Percentiles rank a stretch among this genome's conserved stretches.
phyloP scores from a whole-genome alignment of 1,284 basidiomycete species.

The Termitomyces sp. region DNA sequence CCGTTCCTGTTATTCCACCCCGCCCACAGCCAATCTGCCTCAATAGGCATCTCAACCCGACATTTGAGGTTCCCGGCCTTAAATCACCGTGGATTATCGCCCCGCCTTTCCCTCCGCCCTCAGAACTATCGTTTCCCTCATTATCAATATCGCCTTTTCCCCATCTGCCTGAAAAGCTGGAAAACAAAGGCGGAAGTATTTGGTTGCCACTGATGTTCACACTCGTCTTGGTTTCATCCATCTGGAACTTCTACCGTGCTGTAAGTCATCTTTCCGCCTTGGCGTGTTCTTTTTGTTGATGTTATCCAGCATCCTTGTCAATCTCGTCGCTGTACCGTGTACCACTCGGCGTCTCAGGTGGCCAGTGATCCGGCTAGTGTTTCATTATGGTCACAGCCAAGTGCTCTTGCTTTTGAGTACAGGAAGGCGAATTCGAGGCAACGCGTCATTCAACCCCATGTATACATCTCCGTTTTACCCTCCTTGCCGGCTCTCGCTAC shows the following conservation, averaged over 20 bases:
- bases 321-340: no score
- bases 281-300: background rate
- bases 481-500: background rate
- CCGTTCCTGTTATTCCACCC: constrained; percentile 1
- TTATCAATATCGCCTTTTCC: background rate
- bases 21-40: constrained; percentile 1
- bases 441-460: background rate
- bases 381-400: background rate
- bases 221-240: background rate
- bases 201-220: background rate
- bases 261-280: background rate
- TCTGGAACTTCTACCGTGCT: background rate
- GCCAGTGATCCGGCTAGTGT: background rate
- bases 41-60: constrained; percentile 3
- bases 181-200: background rate
- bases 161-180: background rate
- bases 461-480: background rate
- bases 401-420: background rate
- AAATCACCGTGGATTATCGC: background rate
- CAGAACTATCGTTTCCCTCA: background rate
- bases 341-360: no score
- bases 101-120: background rate
- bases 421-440: background rate
- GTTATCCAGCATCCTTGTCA: background rate
- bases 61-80: constrained; percentile 6